These are phyloP conservation scores for Pulveroboletus sp. DNA, from an alignment of 768 basidiomycete genomes.

Conservation along the genomic window DNA sequence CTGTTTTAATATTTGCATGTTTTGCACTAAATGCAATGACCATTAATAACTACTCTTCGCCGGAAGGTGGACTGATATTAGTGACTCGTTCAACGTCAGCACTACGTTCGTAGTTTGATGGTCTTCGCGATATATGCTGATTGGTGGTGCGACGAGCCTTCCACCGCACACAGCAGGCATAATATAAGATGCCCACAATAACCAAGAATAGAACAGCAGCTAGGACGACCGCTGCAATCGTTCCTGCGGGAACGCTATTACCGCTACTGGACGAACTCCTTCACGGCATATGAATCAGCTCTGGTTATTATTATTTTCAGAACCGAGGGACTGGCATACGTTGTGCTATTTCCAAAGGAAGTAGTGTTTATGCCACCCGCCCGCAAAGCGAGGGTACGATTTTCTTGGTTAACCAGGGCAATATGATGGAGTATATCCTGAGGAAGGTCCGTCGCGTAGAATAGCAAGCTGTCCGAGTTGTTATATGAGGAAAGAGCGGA, in stretches of 20 bases:
- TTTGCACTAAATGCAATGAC: too few relatives aligned
- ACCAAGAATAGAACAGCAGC: constrained; percentile 51
- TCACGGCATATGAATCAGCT: constrained; percentile 5
- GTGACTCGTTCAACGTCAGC: constrained; percentile 10
- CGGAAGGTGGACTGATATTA: constrained; percentile 7
- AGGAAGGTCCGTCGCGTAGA: constrained; percentile 58
- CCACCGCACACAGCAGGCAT: constrained; percentile 45
- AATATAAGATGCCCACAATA: constrained; percentile 39
- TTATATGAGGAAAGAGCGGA: constrained; percentile 52
- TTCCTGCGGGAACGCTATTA: constrained; percentile 42
- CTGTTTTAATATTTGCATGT: too few relatives aligned
- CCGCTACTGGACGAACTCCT: constrained; percentile 12
- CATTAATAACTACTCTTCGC: too few relatives aligned
- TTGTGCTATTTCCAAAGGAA: constrained; percentile 28
- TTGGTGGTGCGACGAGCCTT: constrained; percentile 31
- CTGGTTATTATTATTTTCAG: not conserved
- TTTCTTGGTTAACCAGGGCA: constrained; percentile 52
- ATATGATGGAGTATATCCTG: constrained; percentile 45
- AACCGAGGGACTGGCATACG: constrained; percentile 26
- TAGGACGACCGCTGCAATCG: constrained; percentile 62
- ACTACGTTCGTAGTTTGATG: not conserved
- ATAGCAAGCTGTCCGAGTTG: constrained; percentile 51
- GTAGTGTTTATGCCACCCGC: constrained; percentile 50
- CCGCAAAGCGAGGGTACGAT: constrained; percentile 44
- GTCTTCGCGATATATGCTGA: not conserved